Conservation (phyloP, 2,329 filamentous ascomycete genomes). For the Diaporthe citrichinensis region DNA sequence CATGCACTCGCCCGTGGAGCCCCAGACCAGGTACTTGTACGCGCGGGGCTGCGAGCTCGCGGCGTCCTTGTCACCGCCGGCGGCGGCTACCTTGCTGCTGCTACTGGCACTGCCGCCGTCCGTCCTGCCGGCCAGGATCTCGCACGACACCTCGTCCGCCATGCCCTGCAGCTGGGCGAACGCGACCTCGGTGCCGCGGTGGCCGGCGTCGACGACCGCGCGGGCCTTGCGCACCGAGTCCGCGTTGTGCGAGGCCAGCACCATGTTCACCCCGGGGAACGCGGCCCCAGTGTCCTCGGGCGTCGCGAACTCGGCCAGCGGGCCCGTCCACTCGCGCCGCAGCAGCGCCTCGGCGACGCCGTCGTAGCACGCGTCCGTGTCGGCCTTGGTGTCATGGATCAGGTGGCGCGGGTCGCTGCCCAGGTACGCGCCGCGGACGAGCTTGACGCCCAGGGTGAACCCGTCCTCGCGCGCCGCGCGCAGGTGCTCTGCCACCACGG, state of each 20-base stretch:
- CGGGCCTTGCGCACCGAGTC: conserved; percentile 75
- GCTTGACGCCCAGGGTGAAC: conserved; percentile 80
- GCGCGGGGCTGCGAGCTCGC: conserved; percentile 52
- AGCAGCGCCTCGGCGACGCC: conserved; percentile 77
- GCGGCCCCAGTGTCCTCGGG: conserved; percentile 48
- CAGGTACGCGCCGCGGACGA: conserved; percentile 83
- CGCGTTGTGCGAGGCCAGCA: conserved; percentile 88
- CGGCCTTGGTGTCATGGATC: conserved; percentile 79
- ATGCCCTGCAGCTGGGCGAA: conserved; percentile 94
- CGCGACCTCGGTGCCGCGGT: conserved; percentile 59
- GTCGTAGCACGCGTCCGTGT: conserved; percentile 82
- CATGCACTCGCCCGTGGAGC: conserved; percentile 83
- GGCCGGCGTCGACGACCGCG: conserved; percentile 62
- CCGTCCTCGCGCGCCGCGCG: conserved; percentile 68
- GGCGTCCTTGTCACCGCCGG: conserved; percentile 34
- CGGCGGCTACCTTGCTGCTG: conserved; percentile 6
- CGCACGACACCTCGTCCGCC: conserved; percentile 91
- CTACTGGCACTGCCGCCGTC: not conserved
- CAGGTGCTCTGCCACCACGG: conserved; percentile 72
- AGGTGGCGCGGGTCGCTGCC: conserved; percentile 77
- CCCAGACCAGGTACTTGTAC: conserved; percentile 80
- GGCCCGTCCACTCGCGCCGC: conserved; percentile 70
- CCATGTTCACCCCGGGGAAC: conserved; percentile 73
- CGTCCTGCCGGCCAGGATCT: conserved; percentile 57
- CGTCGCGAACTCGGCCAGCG: conserved; percentile 60